These are phyloP conservation scores for Fraxinus platypoda DNA, from an alignment of 305 asterid genomes.

Conservation along the genomic window DNA sequence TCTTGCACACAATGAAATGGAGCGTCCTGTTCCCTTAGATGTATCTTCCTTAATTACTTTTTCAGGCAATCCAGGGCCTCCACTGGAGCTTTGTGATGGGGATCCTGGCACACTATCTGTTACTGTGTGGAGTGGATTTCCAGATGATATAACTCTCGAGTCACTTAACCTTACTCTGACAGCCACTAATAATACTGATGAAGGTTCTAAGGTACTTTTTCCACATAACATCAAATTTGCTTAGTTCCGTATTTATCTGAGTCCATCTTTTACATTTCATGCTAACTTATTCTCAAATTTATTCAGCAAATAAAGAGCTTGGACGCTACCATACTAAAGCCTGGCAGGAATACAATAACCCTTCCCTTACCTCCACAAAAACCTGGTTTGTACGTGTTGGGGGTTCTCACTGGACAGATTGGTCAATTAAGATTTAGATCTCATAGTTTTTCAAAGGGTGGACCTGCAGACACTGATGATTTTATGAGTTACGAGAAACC, in stretches of 20 bases:
- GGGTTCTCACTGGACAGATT: slow-evolving; percentile 96
- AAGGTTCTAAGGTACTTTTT: slow-evolving; percentile 87
- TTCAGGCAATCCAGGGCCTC: slow-evolving; percentile 91
- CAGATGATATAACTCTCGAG: slow-evolving; percentile 94
- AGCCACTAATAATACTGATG: slow-evolving; percentile 84
- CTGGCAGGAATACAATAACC: slow-evolving; percentile 76
- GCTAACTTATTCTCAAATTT: slow-evolving; percentile 24
- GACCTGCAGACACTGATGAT: slow-evolving; percentile 94
- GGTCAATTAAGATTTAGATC: slow-evolving; percentile 97
- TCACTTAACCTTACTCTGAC: slow-evolving; percentile 86
- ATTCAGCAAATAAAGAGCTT: slow-evolving; percentile 82
- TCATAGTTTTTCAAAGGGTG: slow-evolving; percentile 93
- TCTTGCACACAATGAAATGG: slow-evolving; percentile 96
- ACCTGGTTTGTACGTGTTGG: slow-evolving; percentile 95
- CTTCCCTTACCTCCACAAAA: slow-evolving; percentile 85
- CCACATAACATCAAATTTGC: slow-evolving; percentile 20
- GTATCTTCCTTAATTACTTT: slow-evolving; percentile 93
- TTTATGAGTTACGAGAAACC: slow-evolving; percentile 98
- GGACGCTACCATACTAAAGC: slow-evolving; percentile 71
- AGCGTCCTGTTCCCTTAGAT: slow-evolving; percentile 93
- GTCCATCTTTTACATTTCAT: slow-evolving; percentile 25
- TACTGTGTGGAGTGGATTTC: slow-evolving; percentile 94
- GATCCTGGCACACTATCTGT: slow-evolving; percentile 93
- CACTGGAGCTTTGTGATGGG: slow-evolving; percentile 88
- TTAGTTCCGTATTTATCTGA: slow-evolving; percentile 24